Base-by-base conservation (phyloP, 768 basidiomycete species). In the Leccinum rimulosum region DNA sequence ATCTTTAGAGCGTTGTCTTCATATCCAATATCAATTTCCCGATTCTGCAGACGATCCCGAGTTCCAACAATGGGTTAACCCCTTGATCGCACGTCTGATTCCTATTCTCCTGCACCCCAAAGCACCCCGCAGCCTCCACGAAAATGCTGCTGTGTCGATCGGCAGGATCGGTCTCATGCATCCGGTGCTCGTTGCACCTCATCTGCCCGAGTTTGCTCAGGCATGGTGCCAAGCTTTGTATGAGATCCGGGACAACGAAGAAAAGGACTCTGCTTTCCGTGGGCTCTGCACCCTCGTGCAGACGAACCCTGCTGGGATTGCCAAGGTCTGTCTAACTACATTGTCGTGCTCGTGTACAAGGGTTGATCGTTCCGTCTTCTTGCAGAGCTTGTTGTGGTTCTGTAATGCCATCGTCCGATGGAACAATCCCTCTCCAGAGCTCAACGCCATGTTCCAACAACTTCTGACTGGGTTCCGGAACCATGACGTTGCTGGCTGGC, bases 211-310 rank as follows among this genome's bases (percentile, higher is more conserved):
- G 64, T 98, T 98, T 74, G 95, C 94, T 5, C 91, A 93, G 72
- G 87, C 91, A 14, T 99, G 97, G 97, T 97, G 96, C 74, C 91
- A 93, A 67, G 95, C 96, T 7, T 77, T 99, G 55, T 95, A 95
- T 71, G 97, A 98, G 75, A 99, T 99, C 73, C 88, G 97, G 63
- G 97, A 99, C 69, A 99, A 98, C 68, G 96, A 98, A 67, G 97
- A 99, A 79, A 99, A 98, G 76, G 97, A 98, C 69, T 98, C 95
- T 22, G 97, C 97, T 6, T 99, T 98, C 85, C 83, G 95, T 57
- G 97, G 97, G 2, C 84, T 99, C 67, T 99, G 97, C 75, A 93
- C 93, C 30, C 87, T 98, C 38, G 93, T 98, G 60, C 93, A 95
- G 74, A 85, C 85, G 31, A 99, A 99, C 72, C 97, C 97, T 17